Evolutionary conservation across 768 basidiomycete species (phyloP), one percentile per base, ranked within the genome.

Genomic region (Lactarius trivialis): DNA sequence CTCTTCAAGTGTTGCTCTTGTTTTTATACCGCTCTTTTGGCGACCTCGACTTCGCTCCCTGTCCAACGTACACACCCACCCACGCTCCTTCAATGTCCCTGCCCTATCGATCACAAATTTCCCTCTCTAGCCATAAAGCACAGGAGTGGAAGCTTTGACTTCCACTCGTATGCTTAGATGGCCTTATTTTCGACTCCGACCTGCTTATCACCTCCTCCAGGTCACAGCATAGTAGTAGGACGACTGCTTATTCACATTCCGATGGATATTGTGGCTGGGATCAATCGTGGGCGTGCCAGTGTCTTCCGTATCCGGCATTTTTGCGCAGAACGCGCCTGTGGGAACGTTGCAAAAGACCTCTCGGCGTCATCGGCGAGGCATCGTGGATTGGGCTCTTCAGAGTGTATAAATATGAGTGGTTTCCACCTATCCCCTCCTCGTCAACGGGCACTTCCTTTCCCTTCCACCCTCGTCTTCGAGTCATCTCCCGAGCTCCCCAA

Each of bases 321-420:
- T 21, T 54, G 57, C 41, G 26, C 36, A 1, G 58, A 19, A 34
- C 49, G 53, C 53, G 30, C 14, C 58, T 60, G 58, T 60, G 39
- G 58, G 58, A 54, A 37, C 32, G 43, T 58, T 41, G 37, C 4
- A 26, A 26, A 43, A 26, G 48, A 55, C 11, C 36, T 24, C 19
- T 26, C 48, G 58, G 45, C 48, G 3, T 51, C 37, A 21, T 32
- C 58, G 45, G 32, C 41, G 39, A 24, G 7, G 12, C 17, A 11
- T 50, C 7, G n/a, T 43, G 24, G 5, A 49, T 48, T 21, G 41
- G 4, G 37, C 15, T 45, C 30, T 14, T 45, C n/a, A n/a, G n/a
- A n/a, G n/a, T n/a, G n/a, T n/a, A n/a, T n/a, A n/a, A n/a, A n/a
- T n/a, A n/a, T n/a, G n/a, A n/a, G n/a, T n/a, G n/a, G n/a, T n/a